Base-by-base conservation (phyloP, 176 grass and related monocot genomes). In the Oryza nivara region DNA sequence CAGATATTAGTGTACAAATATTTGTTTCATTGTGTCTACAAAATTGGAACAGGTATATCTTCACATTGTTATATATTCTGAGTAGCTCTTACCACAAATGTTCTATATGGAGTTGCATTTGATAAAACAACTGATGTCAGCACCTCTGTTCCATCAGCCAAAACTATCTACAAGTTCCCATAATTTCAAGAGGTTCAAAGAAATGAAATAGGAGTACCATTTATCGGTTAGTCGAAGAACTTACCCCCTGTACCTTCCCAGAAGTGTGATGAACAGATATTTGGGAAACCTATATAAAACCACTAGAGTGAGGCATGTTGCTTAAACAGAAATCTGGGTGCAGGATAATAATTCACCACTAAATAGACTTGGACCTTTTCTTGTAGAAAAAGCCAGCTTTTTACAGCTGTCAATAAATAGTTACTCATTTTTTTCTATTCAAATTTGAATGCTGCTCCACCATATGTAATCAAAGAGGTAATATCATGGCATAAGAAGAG, bases 61-160 rank as follows among this genome's bases (percentile, higher is more conserved):
- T 88, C 73, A n/a, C 44, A 77, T 66, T 12, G 4, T 32, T 85
- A 81, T 38, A 79, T 28, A 88, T 61, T 83, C 48, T 64, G 40
- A 75, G 64, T 87, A 64, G 19, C 52, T 68, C 77, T 87, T 91
- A 98, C 96, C 93, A 98, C 86, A 89, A 98, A 98, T 73, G 96
- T 98, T 83, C 74, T 91, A 79, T 98, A 92, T 64, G 96, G 89
- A 63, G 96, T 98, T 36, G 93, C 96, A 81, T 96, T 98, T 87
- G 96, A 98, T 47, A 98, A 79, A 84, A 98, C 91, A 83, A 93
- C 46, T 79, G 96, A 83, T 20, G 96, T 92, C 58, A 88, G 84
- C 65, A 98, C 73, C 87, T 94, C 80, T 84, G 80, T 94, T 91
- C 96, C 96, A 95, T 98, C 93, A 90, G 68, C 88, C 88, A 98